Conservation (phyloP, 2,329 filamentous ascomycete species). For the Coniochaeta sp. region DNA sequence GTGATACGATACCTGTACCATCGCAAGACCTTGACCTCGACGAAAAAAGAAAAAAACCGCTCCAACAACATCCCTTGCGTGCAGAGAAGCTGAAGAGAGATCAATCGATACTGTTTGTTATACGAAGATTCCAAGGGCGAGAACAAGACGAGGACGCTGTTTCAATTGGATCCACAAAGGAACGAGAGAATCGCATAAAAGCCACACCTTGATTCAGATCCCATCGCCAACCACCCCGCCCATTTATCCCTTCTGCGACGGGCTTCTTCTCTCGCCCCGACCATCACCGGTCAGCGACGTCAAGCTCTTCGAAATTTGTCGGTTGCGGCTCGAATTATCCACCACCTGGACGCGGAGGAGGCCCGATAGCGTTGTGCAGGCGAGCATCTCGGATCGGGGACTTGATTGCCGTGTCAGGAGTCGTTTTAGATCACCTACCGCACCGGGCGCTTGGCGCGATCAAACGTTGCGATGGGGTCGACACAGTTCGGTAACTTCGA, state of each 20-base stretch:
- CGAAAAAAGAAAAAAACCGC: background rate
- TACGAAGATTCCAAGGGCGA: background rate
- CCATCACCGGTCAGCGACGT: background rate
- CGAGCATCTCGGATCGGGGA: background rate
- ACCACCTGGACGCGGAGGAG: background rate
- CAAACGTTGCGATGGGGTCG: slow-evolving; percentile 42
- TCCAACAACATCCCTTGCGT: background rate
- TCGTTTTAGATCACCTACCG: slow-evolving; percentile 3
- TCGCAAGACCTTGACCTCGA: too few species aligned
- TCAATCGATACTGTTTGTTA: background rate
- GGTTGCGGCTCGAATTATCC: background rate
- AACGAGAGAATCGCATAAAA: background rate
- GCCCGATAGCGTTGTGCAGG: background rate
- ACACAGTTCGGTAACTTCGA: slow-evolving; percentile 56
- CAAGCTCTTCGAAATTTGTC: background rate
- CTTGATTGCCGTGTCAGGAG: background rate
- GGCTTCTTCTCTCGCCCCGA: background rate
- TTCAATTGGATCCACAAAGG: slow-evolving; percentile 1
- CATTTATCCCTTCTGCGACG: background rate
- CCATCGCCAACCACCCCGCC: slow-evolving; percentile 1
- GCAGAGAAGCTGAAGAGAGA: background rate
- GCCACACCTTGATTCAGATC: slow-evolving; percentile 2
- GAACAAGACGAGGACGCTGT: background rate
- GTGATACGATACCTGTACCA: background rate
- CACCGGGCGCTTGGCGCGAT: slow-evolving; percentile 6